A percentile compares a stretch with the other conserved stretches of the same genome.
Evolutionary conservation across 208 protist species (phyloP).

Genomic region (Trypanosoma rangeli): DNA sequence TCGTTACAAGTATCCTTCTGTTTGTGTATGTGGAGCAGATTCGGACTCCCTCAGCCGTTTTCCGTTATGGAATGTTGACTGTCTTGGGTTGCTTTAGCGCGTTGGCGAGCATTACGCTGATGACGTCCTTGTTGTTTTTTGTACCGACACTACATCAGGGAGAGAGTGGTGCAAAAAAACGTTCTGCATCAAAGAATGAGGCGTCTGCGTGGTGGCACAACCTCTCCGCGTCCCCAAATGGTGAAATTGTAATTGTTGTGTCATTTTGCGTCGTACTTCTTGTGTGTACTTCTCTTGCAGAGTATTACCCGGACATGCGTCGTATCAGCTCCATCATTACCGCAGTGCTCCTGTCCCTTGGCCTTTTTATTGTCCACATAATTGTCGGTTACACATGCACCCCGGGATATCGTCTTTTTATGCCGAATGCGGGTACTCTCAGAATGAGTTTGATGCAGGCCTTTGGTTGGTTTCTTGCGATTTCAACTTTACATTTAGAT

Average conservation of each 20-base stretch:
- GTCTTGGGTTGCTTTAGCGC: slow-evolving; percentile 51
- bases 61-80: slow-evolving; percentile 55
- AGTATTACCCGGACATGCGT: slow-evolving; percentile 37
- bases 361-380: slow-evolving; percentile 32
- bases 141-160: slow-evolving; percentile 13
- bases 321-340: slow-evolving; percentile 32
- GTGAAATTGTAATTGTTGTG: slow-evolving; percentile 41
- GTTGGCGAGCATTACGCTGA: slow-evolving; percentile 42
- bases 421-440: slow-evolving; percentile 28
- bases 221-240: slow-evolving; percentile 35
- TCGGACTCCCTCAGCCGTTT: not conserved
- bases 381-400: slow-evolving; percentile 23
- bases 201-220: slow-evolving; percentile 27
- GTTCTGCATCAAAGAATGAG: not conserved
- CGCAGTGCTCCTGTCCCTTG: slow-evolving; percentile 26
- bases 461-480: slow-evolving; percentile 41
- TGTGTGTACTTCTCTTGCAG: slow-evolving; percentile 38
- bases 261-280: slow-evolving; percentile 39
- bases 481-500: slow-evolving; percentile 32
- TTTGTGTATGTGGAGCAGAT: slow-evolving; percentile 34
- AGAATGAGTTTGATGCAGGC: slow-evolving; percentile 46
- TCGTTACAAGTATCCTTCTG: slow-evolving; percentile 34
- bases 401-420: slow-evolving; percentile 28
- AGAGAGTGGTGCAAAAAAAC: not conserved
- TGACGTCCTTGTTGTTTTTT: slow-evolving; percentile 71